A percentile compares a stretch with the other conserved stretches of the same genome.
Conservation (phyloP, 495 filamentous ascomycete genomes). For the Lasiosphaeriaceae sp. region DNA sequence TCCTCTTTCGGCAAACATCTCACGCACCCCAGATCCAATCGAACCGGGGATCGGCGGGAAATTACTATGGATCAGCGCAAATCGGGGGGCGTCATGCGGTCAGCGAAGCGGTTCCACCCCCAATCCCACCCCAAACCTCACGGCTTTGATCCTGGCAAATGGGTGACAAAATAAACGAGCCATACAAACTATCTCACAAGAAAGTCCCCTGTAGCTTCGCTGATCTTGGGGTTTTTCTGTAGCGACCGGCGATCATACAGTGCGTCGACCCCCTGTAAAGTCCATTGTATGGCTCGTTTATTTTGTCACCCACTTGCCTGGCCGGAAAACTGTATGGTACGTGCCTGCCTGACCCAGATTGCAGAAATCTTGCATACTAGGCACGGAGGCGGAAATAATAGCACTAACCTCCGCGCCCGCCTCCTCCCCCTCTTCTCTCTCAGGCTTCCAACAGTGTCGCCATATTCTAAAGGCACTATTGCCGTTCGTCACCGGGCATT, state of each 20-base stretch:
- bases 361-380: not conserved
- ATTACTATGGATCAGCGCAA: not conserved
- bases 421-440: slow-evolving; percentile 1
- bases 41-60: not conserved
- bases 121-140: not conserved
- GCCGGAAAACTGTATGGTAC: slow-evolving; percentile 1
- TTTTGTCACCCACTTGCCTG: too few relatives aligned
- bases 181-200: too few relatives aligned
- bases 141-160: not conserved
- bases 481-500: slow-evolving; percentile 1
- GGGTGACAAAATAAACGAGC: too few relatives aligned
- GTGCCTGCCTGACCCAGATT: slow-evolving; percentile 2
- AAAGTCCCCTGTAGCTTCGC: too few relatives aligned
- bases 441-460: slow-evolving; percentile 1
- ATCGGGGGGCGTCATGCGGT: not conserved
- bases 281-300: too few relatives aligned
- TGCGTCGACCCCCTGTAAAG: too few relatives aligned
- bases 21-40: slow-evolving; percentile 2
- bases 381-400: slow-evolving; percentile 1
- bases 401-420: slow-evolving; percentile 1
- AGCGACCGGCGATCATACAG: too few relatives aligned
- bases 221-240: too few relatives aligned
- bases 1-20: slow-evolving; percentile 3
- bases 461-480: slow-evolving; percentile 4
- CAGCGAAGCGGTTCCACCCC: not conserved